Evolutionary conservation across 139 green algal genomes (phyloP).

Genomic region (Desmodesmus armatus): DNA sequence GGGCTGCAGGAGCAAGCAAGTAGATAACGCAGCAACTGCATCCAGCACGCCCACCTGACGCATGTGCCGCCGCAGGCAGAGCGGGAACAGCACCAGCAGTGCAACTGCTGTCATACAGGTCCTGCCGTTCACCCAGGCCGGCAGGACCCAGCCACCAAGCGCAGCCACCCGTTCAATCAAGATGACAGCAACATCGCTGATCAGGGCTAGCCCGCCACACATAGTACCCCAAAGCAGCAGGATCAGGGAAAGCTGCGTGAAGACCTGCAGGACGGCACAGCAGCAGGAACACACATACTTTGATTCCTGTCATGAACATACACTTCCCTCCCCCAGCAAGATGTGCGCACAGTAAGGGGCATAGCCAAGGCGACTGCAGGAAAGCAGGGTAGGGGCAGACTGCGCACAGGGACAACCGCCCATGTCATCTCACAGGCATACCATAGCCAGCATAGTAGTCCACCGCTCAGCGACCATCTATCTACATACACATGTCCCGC

Average conservation of each 20-base stretch:
- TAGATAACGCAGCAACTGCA: not conserved
- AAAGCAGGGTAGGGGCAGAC: too few species aligned
- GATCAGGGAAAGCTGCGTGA: conserved; percentile 76
- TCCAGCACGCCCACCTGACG: conserved; percentile 63
- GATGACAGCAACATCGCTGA: conserved; percentile 71
- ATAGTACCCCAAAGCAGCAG: conserved; percentile 86
- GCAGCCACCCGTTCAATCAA: conserved; percentile 48
- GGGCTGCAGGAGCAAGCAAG: too few species aligned
- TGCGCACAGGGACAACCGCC: too few species aligned
- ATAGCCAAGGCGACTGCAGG: not conserved
- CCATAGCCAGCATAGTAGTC: too few species aligned
- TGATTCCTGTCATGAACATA: too few species aligned
- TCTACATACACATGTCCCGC: too few species aligned
- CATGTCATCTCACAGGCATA: too few species aligned
- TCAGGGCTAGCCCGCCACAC: conserved; percentile 79
- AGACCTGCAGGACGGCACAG: conserved; percentile 52
- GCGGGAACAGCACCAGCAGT: conserved; percentile 68
- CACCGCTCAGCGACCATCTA: too few species aligned
- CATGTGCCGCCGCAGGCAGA: conserved; percentile 79
- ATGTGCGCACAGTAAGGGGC: too few species aligned
- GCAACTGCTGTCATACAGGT: conserved; percentile 67
- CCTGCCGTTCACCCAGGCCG: conserved; percentile 53
- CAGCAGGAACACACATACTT: not conserved
- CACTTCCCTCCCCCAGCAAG: too few species aligned
- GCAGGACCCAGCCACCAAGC: not conserved